Conservation (phyloP, 768 basidiomycete species). For the Mycena chlorophos region DNA sequence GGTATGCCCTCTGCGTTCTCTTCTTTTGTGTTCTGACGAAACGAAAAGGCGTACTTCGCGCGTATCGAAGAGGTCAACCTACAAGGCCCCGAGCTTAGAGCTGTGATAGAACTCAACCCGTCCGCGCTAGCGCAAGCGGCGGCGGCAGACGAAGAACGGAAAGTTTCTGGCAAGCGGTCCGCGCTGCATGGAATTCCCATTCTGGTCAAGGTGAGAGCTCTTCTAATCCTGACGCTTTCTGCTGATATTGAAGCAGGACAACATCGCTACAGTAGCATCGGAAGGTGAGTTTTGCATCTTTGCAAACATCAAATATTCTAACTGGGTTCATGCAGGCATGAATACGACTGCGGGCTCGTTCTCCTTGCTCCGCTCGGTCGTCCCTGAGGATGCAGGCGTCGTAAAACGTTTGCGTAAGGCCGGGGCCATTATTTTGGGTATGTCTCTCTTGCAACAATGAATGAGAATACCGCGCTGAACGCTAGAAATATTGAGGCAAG, state of each 20-base stretch:
- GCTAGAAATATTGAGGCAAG: conserved; percentile 39
- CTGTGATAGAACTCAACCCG: conserved; percentile 59
- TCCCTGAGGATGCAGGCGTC: conserved; percentile 48
- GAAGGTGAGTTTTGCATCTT: conserved; percentile 37
- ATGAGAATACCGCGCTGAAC: not conserved
- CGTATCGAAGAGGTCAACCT: conserved; percentile 72
- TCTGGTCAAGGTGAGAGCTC: conserved; percentile 42
- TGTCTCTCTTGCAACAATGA: not conserved
- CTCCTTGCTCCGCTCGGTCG: conserved; percentile 42
- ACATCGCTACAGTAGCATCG: conserved; percentile 46
- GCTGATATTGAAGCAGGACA: conserved; percentile 34
- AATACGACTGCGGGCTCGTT: conserved; percentile 50
- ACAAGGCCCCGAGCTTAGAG: conserved; percentile 42
- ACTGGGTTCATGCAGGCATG: conserved; percentile 32
- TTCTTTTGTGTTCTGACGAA: not conserved
- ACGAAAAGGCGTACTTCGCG: conserved; percentile 57
- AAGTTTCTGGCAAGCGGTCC: conserved; percentile 43
- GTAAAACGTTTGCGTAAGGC: conserved; percentile 44
- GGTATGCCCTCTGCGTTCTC: conserved; percentile 31
- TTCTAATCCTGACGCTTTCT: not conserved
- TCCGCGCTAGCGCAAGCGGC: conserved; percentile 55
- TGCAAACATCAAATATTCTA: not conserved
- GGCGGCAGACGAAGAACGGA: conserved; percentile 47
- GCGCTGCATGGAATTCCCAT: conserved; percentile 56
- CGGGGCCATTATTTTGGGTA: conserved; percentile 48